Evolutionary conservation across 176 grass and related monocot species (phyloP), one percentile per base, ranked within the genome.

Genomic region (Phoenix dactylifera): DNA sequence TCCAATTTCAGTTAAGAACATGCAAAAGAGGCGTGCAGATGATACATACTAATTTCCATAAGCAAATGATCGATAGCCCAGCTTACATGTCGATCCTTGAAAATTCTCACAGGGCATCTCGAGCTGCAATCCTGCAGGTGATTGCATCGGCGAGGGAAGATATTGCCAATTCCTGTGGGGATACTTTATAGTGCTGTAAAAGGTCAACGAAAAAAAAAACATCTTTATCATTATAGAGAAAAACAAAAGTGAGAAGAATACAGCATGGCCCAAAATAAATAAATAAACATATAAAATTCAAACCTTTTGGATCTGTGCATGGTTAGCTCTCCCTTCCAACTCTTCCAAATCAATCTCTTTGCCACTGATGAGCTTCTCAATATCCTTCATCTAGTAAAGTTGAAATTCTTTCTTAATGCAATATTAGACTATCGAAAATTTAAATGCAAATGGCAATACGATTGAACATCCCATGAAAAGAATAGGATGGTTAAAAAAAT

Each of bases 151-250:
- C 65, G 22, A 90, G 54, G 6, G 79, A 76, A 60, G 26, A 28
- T 4, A 28, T 28, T 28, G 26, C 26, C 15, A 95, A 71, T 83
- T 95, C 90, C 55, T 95, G 86, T 1, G 82, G 71, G 50, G 90
- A 29, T 63, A 89, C 80, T 65, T 95, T 95, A 49, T 81, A 89
- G 54, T 95, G 90, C 86, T 95, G 85, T 1, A 24, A 62, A 63
- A 23, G 15, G 59, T 57, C 15, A 28, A 20, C n/a, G 0, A 59
- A 65, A 52, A 6, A 63, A 50, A 49, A 29, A 71, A 68, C 59
- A 15, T 5, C 51, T 24, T 26, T 54, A 51, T 28, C 3, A 4
- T 5, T 28, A 28, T 28, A 24, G 59, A 30, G 10, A 49, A 35
- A 15, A 57, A 29, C 69, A 19, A 54, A 6, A 29, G 44, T 19